Percentiles rank a stretch among this genome's conserved stretches.
phyloP scores from a whole-genome alignment of 352 stramenopile genomes.

The Phytophthora capsici region DNA sequence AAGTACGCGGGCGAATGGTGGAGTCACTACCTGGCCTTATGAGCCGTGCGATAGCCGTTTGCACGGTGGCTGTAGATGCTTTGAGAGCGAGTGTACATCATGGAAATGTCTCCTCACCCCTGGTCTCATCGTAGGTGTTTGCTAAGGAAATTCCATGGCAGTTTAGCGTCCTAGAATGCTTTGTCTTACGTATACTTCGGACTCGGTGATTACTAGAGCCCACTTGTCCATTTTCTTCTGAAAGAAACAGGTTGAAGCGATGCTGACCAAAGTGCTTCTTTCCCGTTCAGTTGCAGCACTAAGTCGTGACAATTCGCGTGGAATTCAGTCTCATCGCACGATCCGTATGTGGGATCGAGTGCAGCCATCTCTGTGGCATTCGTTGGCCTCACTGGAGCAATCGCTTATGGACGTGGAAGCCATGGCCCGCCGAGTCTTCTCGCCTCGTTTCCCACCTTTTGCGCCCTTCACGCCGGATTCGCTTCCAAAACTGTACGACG shows the following conservation, averaged over 20 bases:
- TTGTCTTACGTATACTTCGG: conserved; percentile 11
- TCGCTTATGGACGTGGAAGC: conserved; percentile 70
- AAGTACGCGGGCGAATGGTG: conserved; percentile 23
- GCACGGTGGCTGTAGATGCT: conserved; percentile 31
- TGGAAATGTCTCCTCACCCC: conserved; percentile 25
- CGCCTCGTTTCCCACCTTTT: conserved; percentile 36
- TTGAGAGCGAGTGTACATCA: conserved; percentile 22
- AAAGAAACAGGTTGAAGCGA: conserved; percentile 2
- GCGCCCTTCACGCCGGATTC: conserved; percentile 27
- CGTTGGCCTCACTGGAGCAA: conserved; percentile 63
- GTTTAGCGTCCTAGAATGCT: conserved; percentile 23
- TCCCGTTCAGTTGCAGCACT: not conserved
- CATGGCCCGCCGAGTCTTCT: conserved; percentile 40
- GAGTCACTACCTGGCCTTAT: conserved; percentile 27
- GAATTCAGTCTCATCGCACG: conserved; percentile 31
- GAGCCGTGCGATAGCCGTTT: conserved; percentile 31
- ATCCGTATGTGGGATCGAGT: conserved; percentile 57
- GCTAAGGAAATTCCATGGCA: conserved; percentile 40
- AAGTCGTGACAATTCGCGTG: conserved; percentile 1
- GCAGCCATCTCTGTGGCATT: conserved; percentile 53
- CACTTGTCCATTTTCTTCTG: conserved; percentile 18
- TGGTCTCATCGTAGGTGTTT: conserved; percentile 34
- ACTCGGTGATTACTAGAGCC: too few species aligned
- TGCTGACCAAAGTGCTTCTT: conserved; percentile 18
- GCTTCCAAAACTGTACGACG: conserved; percentile 35